Base-by-base conservation (phyloP, 768 basidiomycete genomes). In the Hygrocybe coccinea region DNA sequence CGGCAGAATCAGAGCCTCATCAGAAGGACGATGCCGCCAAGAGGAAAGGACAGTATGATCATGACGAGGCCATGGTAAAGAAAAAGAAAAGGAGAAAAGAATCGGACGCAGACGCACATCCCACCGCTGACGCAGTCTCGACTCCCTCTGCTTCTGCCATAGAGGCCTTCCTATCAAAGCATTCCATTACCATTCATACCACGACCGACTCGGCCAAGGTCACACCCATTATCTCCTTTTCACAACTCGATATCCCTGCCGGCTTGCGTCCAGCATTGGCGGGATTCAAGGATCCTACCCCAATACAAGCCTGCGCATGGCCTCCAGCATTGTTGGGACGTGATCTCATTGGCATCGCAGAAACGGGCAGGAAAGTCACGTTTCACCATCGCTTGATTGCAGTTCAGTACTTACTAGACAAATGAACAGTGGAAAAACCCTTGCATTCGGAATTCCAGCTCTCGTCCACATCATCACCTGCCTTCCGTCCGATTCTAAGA, bases 221-320 rank as follows among this genome's bases (percentile, higher is more conserved):
- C 56, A 71, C 73, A 12, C 95, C 97, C 24, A 72, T 92, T 50
- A 77, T 87, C 45, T 78, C 83, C 1, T 95, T 99, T 66, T 73
- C 79, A 56, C 81, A 88, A 52, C 79, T 98, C 1, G 68, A 70
- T 25, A 79, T 97, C 48, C 83, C 87, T 5, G 68, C 73, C 1
- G 74, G 76, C 12, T 79, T 98, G 34, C 79, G 77, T 39, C 64
- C 72, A 1, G 86, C 84, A 0, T 85, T 97, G 56, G 68, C 75
- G 47, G 75, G 74, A 7, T 99, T 94, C 74, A 82, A 84, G 59
- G 83, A 87, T 60, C 95, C 97, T 4, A 95, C 95, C 0, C 95
- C 97, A 0, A 93, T 99, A 52, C 97, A 99, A 67, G 87, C 92
- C 5, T 95, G 91, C 62, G 83, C 94, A 11, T 98, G 95, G 95